Evolutionary conservation across 2,329 filamentous ascomycete genomes (phyloP), one percentile per base, ranked within the genome.

Genomic region (Lachnellula hyalina): DNA sequence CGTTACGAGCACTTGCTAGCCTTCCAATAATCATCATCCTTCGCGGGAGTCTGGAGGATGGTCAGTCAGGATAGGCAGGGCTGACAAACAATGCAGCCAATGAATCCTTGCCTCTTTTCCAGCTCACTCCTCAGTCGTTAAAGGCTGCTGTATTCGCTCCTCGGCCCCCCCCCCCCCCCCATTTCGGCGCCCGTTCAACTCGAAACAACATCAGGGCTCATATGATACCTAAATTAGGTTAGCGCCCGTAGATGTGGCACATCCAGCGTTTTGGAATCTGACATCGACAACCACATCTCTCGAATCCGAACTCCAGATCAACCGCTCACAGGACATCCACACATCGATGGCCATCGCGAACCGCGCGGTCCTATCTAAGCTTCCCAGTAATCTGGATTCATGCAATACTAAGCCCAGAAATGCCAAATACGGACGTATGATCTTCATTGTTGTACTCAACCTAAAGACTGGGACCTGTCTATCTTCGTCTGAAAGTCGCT

Each of bases 401-500:
- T 15, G n/a, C 36, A 40, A 40, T 15, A 15, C 36, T 15, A 15
- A 15, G 36, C 36, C 36, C n/a, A 40, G 14, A 2, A 17, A 40
- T 40, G 36, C 14, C 36, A 6, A 5, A 15, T 40, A 17, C 36
- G 8, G 14, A 40, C 7, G 36, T 40, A 17, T 54, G 54, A 56
- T 59, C 52, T 44, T 51, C 57, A 51, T 49, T 56, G 36, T 17
- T 40, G 36, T 17, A 40, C 36, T 40, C 36, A 40, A 40, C 17
- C 36, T n/a, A 15, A 40, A 38, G 35, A 40, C 36, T 15, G 36
- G 36, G 12, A 38, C 49, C 25, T 17, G 40, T 21, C 35, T 52
- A 45, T 53, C 41, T 55, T 55, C 54, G 48, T 57, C 57, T 54
- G 54, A 57, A 57, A 5, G 11, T 12, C n/a, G 51, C 55, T 51